phyloP scores from a whole-genome alignment of 2,329 filamentous ascomycete species.

The Phyllosticta citribraziliensis region DNA sequence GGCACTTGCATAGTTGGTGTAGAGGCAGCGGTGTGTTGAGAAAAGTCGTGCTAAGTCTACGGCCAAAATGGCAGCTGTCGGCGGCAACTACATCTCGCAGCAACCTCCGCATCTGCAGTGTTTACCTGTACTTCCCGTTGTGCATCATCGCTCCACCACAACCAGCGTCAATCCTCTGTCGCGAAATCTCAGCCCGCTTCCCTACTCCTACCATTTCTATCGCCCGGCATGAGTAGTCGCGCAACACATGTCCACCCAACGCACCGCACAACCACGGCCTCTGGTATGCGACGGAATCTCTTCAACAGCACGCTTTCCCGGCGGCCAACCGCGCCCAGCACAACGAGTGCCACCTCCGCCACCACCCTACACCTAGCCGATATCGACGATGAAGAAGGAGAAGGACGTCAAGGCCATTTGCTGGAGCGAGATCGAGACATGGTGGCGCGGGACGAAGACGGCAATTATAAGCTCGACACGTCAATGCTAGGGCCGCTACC shows the following conservation, averaged over 20 bases:
- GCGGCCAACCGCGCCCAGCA: conserved; percentile 17
- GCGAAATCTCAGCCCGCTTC: neutral
- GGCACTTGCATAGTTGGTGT: too few relatives aligned
- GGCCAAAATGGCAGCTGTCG: neutral
- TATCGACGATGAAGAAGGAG: neutral
- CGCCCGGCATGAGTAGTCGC: neutral
- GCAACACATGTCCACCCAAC: conserved; percentile 7
- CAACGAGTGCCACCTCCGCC: conserved; percentile 12
- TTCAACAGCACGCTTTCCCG: conserved; percentile 17
- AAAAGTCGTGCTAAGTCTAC: neutral
- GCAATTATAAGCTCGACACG: conserved; percentile 19
- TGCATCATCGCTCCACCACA: neutral
- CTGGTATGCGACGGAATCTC: conserved; percentile 18
- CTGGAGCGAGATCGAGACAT: conserved; percentile 33
- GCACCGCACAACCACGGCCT: conserved; percentile 10
- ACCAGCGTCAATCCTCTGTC: neutral
- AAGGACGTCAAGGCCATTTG: conserved; percentile 11
- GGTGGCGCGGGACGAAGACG: conserved; percentile 39
- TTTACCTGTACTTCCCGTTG: neutral
- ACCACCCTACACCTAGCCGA: conserved; percentile 8
- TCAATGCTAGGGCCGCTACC: neutral
- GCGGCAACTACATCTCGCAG: neutral
- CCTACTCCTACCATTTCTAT: neutral
- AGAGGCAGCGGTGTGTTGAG: neutral
- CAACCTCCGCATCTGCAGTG: neutral